Evolutionary conservation across 371 early-diverging fungal genomes (phyloP), one percentile per base, ranked within the genome.

Genomic region (Mortierella sp.): DNA sequence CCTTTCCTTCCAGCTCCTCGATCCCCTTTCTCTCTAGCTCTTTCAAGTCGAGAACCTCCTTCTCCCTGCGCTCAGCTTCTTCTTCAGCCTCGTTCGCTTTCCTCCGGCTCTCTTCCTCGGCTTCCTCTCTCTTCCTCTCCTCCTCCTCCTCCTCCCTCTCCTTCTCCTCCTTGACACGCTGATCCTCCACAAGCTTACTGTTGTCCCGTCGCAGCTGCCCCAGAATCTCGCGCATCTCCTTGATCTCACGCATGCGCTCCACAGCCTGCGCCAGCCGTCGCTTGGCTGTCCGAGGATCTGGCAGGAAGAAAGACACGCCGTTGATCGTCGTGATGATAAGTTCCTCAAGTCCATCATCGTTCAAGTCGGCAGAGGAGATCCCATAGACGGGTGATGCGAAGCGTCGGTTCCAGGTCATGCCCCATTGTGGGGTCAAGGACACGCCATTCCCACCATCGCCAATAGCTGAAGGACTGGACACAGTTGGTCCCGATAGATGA

Each of bases 311-410:
- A 27, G 85, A 85, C 1, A 95, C 92, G 7, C 96, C 96, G 71
- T 92, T 91, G 90, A 95, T 91, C 5, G 95, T 95, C 11, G 91
- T 91, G 4, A 95, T 93, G 24, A 95, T 91, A 21, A 95, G 79
- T 78, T 95, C 96, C 73, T 94, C 93, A 54, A 93, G 78, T 12
- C 95, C 94, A 83, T 95, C 95, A 70, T 90, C 85, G 72, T 95
- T 95, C 35, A 95, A 79, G 83, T 95, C 95, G 7, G 92, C 89
- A 77, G 92, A 90, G 3, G 89, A 85, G 44, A 95, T 92, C 7
- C 93, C 91, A 75, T 95, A 95, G 29, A 93, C 92, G 0, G 96
- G 95, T 70, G 93, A 92, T 1, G 94, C 93, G 83, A 95, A 94
- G 55, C 93, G 91, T 51, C 93, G 89, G 75, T 91, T 90, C 94